A percentile compares a stretch with the other conserved stretches of the same genome.
Conservation (phyloP, 2,329 filamentous ascomycete species). For the Ophiosphaerella herpotricha region DNA sequence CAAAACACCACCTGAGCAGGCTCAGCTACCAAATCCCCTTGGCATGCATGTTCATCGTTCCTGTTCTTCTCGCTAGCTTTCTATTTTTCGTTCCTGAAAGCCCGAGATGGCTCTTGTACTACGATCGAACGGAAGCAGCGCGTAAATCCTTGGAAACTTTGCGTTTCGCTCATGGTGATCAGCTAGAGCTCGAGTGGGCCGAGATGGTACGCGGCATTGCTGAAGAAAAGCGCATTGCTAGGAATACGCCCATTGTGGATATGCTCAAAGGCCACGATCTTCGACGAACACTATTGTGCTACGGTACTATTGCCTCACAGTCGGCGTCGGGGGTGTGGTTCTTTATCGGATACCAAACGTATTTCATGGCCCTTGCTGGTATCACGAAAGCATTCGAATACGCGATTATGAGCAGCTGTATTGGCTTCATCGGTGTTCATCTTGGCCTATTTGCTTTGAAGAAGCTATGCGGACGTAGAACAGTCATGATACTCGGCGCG, state of each 20-base stretch:
- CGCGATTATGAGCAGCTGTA: constrained; percentile 56
- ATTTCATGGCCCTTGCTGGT: constrained; percentile 42
- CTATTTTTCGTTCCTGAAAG: constrained; percentile 34
- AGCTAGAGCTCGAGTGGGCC: constrained; percentile 31
- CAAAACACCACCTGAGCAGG: constrained; percentile 23
- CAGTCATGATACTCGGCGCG: constrained; percentile 55
- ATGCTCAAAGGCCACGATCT: constrained; percentile 57
- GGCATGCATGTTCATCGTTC: constrained; percentile 59
- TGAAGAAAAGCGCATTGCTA: constrained; percentile 51
- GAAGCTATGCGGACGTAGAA: constrained; percentile 52
- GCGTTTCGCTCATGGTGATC: constrained; percentile 21
- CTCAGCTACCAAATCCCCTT: constrained; percentile 52
- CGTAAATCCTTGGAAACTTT: constrained; percentile 19
- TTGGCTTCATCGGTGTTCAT: constrained; percentile 57
- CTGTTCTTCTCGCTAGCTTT: constrained; percentile 50
- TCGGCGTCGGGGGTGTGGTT: constrained; percentile 56
- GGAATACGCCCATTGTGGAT: constrained; percentile 55
- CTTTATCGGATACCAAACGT: constrained; percentile 57
- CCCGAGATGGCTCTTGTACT: constrained; percentile 50
- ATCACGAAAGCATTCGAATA: constrained; percentile 51
- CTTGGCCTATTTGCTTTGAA: constrained; percentile 56
- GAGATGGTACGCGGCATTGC: constrained; percentile 34
- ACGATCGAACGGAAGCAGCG: constrained; percentile 19
- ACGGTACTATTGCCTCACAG: constrained; percentile 54
- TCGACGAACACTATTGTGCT: constrained; percentile 57